Evolutionary conservation across 2,329 filamentous ascomycete genomes (phyloP).

Genomic region (Epichloe aotearoae): DNA sequence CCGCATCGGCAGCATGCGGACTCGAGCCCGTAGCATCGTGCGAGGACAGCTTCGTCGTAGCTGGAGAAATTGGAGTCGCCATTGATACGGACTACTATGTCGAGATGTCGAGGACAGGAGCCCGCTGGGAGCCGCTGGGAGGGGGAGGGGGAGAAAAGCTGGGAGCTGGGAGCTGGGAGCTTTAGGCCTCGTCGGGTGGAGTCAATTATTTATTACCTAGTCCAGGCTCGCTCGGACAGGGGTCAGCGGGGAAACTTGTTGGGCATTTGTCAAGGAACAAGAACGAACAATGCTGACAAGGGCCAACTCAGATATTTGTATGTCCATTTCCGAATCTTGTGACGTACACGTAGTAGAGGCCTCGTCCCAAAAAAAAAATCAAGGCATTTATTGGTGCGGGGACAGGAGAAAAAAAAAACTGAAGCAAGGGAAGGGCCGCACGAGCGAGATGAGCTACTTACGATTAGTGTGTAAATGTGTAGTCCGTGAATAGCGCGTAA

Average conservation of each 20-base stretch:
- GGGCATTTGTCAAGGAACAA: too few relatives aligned
- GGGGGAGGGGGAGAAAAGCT: background rate
- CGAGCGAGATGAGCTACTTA: background rate
- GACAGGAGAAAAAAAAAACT: background rate
- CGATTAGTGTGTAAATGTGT: background rate
- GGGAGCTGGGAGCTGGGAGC: background rate
- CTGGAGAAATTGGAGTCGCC: slow-evolving; percentile 18
- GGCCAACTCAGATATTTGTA: too few relatives aligned
- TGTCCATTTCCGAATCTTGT: too few relatives aligned
- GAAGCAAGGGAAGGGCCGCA: background rate
- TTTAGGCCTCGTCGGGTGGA: background rate
- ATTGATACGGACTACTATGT: slow-evolving; percentile 5
- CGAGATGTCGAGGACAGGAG: background rate
- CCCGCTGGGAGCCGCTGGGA: background rate
- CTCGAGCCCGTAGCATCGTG: slow-evolving; percentile 33
- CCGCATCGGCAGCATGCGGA: slow-evolving; percentile 40
- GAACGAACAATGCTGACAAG: background rate
- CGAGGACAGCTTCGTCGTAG: slow-evolving; percentile 25
- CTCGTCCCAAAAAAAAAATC: too few relatives aligned
- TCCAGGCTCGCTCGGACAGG: background rate
- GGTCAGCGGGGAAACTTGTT: slow-evolving; percentile 1
- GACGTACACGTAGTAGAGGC: too few relatives aligned
- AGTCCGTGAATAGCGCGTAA: too few relatives aligned
- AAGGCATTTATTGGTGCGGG: too few relatives aligned
- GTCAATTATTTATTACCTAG: slow-evolving; percentile 1